A percentile compares a stretch with the other conserved stretches of the same genome.
Evolutionary conservation across 176 grass and related monocot genomes (phyloP).

Genomic region (Dendrocalamus sinicus): DNA sequence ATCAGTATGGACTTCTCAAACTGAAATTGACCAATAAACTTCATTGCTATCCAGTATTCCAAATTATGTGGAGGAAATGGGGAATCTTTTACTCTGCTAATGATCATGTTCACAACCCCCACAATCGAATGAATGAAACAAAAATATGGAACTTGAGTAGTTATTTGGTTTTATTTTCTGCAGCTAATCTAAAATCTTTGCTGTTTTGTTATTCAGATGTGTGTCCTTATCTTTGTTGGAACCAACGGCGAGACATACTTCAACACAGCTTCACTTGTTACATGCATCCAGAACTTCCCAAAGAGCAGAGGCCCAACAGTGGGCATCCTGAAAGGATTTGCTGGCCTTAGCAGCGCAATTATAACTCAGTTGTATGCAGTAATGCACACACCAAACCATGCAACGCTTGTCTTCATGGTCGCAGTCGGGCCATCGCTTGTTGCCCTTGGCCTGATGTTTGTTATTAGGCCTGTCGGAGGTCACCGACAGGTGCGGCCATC

Average conservation of each 20-base stretch:
- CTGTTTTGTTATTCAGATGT: conserved; percentile 65
- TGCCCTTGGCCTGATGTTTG: conserved; percentile 77
- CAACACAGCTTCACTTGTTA: conserved; percentile 84
- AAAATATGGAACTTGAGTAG: conserved; percentile 1
- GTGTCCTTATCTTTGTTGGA: conserved; percentile 79
- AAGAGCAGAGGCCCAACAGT: conserved; percentile 86
- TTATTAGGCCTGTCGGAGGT: conserved; percentile 84
- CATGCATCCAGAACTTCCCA: conserved; percentile 93
- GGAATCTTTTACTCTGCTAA: background rate
- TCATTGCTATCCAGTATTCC: background rate
- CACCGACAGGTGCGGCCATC: conserved; percentile 73
- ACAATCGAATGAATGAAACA: conserved; percentile 5
- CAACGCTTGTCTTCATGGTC: conserved; percentile 78
- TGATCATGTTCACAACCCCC: background rate
- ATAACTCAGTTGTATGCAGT: conserved; percentile 77
- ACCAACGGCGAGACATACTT: conserved; percentile 93
- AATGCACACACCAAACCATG: conserved; percentile 76
- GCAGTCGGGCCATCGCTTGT: conserved; percentile 82
- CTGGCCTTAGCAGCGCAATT: conserved; percentile 81
- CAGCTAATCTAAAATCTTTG: conserved; percentile 21
- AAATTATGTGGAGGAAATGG: conserved; percentile 14
- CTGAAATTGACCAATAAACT: background rate
- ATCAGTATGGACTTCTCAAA: conserved; percentile 14
- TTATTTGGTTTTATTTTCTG: conserved; percentile 27
- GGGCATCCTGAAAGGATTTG: conserved; percentile 92